phyloP scores from a whole-genome alignment of 73 alveolate genomes.

The Paraurostyla sp. region DNA sequence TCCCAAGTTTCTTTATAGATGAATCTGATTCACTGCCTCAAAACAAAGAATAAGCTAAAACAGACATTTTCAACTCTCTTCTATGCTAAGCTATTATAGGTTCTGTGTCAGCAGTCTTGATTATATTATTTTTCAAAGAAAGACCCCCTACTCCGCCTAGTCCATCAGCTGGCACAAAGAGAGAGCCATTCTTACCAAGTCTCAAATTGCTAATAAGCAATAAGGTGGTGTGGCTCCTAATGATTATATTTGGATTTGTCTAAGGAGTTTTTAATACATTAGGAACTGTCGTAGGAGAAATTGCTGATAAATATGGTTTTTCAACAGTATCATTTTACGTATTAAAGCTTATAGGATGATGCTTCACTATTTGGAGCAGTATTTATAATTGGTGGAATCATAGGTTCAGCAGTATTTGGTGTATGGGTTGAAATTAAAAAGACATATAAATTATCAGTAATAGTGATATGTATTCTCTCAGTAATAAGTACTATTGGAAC shows the following conservation, averaged over 20 bases:
- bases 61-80: slow-evolving; percentile 71
- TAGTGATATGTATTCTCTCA: slow-evolving; percentile 48
- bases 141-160: slow-evolving; percentile 93
- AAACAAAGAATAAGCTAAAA: slow-evolving; percentile 62
- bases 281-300: slow-evolving; percentile 71
- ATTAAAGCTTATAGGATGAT: slow-evolving; percentile 44
- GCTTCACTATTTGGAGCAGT: slow-evolving; percentile 81
- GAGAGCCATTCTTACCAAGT: slow-evolving; percentile 44
- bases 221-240: slow-evolving; percentile 57
- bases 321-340: neutral
- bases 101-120: slow-evolving; percentile 62
- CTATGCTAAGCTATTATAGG: slow-evolving; percentile 79
- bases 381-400: slow-evolving; percentile 79
- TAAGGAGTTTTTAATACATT: slow-evolving; percentile 76
- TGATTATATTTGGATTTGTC: slow-evolving; percentile 65
- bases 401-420: slow-evolving; percentile 80
- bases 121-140: slow-evolving; percentile 76
- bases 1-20: slow-evolving; percentile 84
- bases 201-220: slow-evolving; percentile 58
- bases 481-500: slow-evolving; percentile 11
- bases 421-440: slow-evolving; percentile 66
- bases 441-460: slow-evolving; percentile 63
- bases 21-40: slow-evolving; percentile 22
- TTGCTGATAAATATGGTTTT: slow-evolving; percentile 58
- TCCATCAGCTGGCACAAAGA: slow-evolving; percentile 62